Base-by-base conservation (phyloP, 1,139 yeast species). In the Candida smagusa region DNA sequence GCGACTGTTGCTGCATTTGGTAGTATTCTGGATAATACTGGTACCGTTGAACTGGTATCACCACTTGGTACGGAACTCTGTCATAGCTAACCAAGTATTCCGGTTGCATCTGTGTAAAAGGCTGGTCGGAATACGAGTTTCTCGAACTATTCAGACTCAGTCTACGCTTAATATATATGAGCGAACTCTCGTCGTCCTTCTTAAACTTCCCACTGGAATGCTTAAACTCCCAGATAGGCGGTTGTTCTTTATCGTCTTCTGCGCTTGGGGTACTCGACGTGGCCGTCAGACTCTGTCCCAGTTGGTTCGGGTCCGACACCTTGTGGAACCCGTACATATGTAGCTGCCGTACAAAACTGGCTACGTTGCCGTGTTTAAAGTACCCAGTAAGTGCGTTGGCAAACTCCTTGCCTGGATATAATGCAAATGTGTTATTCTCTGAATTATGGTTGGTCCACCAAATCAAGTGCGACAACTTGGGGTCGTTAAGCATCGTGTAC, bases 361-460 rank as follows among this genome's bases (percentile, higher is more conserved):
- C 74, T 28, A 69, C 74, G 47, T 70, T 69, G 3, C 74, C 74
- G 47, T 69, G 74, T 45, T 68, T 69, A 53, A 69, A 70, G 45
- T 68, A 69, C 22, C 63, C 61, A 8, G 72, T 66, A 29, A 70
- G 49, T n/a, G 68, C 66, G 31, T 61, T 57, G 22, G 74, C 70
- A 52, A 70, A 70, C 45, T 68, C 74, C 43, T 68, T 68, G 25
- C 72, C 72, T 2, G 92, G 90, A 42, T 71, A 68, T 22, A 84
- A 61, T 1, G 84, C 79, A 58, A 81, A 81, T 4, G 83, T 76
- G 44, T 78, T 74, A 33, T 67, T 65, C 36, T 72, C 76, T 73
- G 61, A 34, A 77, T 73, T 80, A 77, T 73, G 3, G 85, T 79
- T 74, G 5, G 86, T 76, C 97, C 97, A 92, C 77, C 90, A 80